Evolutionary conservation across 2,329 filamentous ascomycete species (phyloP), one percentile per base, ranked within the genome.

Genomic region (Coniella lustricola): DNA sequence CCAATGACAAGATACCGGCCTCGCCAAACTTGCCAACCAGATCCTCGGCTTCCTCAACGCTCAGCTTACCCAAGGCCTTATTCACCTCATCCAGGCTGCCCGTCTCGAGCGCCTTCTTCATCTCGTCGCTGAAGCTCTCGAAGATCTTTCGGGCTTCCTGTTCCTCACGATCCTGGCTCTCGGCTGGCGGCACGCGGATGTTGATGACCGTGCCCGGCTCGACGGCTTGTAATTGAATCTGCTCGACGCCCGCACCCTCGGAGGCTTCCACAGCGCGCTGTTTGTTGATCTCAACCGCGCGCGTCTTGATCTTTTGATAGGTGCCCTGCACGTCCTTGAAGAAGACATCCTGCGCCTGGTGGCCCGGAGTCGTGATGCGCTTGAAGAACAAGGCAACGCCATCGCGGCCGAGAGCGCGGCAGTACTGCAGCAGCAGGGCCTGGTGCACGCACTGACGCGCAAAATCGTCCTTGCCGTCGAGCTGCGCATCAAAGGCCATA

Each of bases 211-310:
- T 96, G 41, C 85, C 86, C 0, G 91, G 91, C 65, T 96, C 90
- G 10, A 98, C 90, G 13, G 93, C 91, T 64, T 98, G 93, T 40
- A 98, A 77, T 68, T 98, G 94, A 57, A 98, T 98, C 67, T 96
- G 91, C 71, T 98, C 93, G 9, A 95, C 85, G 17, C 85, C 88
- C 21, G 55, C 59, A 25, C 44, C 39, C 54, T 78, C 79, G 35
- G 72, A 74, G 16, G 25, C 51, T 7, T 31, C 39, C 7, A 42
- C 49, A 4, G 72, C 74, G 52, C 73, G 65, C 66, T 81, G 70
- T 16, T 69, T 67, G 47, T 75, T 66, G 55, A 95, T 84, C 65
- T 94, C 87, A 7, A 77, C 75, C 1, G 86, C 82, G 41, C 93
- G 82, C 21, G 75, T 82, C 60, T 82, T 82, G 66, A 98, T 97